Conservation (phyloP, 441 rosid genomes). For the Pelargonium myrrhifolium region DNA sequence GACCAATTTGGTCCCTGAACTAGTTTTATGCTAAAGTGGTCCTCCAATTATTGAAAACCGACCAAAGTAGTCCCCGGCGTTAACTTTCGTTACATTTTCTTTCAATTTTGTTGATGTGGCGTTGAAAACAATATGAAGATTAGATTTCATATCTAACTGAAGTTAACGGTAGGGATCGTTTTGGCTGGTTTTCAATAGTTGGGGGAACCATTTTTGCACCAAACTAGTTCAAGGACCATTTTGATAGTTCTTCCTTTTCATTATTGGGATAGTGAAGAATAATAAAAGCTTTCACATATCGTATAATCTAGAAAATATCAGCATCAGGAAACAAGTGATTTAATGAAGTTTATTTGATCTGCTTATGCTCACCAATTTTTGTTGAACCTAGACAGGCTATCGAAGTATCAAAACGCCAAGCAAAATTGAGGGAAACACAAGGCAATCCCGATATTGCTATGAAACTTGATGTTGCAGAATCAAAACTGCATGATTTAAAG, state of each 20-base stretch:
- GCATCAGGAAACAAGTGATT: neutral
- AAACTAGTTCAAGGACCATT: neutral
- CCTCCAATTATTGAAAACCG: no score
- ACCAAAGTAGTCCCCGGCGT: no score
- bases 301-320: neutral
- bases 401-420: constrained; percentile 80
- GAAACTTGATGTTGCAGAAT: constrained; percentile 73
- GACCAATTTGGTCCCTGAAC: no score
- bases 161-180: neutral
- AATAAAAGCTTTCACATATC: neutral
- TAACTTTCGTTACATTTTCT: no score
- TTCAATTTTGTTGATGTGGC: no score
- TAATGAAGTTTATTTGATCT: constrained; percentile 1
- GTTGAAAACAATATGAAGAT: no score
- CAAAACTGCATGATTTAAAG: constrained; percentile 67
- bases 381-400: constrained; percentile 63
- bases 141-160: no score
- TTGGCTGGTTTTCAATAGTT: neutral
- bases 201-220: neutral
- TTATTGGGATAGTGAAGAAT: no score
- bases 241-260: neutral
- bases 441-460: constrained; percentile 54
- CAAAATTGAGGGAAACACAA: constrained; percentile 59
- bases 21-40: no score
- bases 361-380: constrained; percentile 15